A percentile compares a stretch with the other conserved stretches of the same genome.
Conservation (phyloP, 352 stramenopile species). For the Proteromonas lacertae region DNA sequence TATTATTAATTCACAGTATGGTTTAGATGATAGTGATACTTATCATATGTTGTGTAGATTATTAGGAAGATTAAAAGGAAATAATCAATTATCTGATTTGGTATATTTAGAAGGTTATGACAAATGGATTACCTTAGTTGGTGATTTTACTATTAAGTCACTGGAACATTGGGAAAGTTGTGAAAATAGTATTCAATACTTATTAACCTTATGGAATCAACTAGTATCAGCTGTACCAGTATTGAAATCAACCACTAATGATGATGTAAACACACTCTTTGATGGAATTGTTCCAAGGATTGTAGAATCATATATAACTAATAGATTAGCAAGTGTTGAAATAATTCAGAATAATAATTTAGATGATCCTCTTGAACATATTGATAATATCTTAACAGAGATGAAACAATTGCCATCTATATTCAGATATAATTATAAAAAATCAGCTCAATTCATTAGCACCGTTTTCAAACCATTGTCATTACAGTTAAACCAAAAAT, state of each 20-base stretch:
- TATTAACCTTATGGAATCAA: constrained; percentile 70
- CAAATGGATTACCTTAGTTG: constrained; percentile 77
- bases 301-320: constrained; percentile 75
- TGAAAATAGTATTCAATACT: constrained; percentile 70
- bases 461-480: constrained; percentile 68
- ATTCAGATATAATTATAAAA: constrained; percentile 73
- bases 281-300: constrained; percentile 23
- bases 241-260: constrained; percentile 15
- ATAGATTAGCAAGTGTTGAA: constrained; percentile 63
- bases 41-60: constrained; percentile 95
- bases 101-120: constrained; percentile 77
- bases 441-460: constrained; percentile 56
- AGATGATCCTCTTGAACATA: constrained; percentile 77
- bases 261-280: constrained; percentile 3
- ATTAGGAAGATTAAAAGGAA: constrained; percentile 73
- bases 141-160: constrained; percentile 75
- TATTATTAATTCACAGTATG: constrained; percentile 64
- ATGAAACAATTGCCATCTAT: constrained; percentile 77
- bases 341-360: constrained; percentile 57
- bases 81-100: constrained; percentile 84
- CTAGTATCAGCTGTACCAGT: constrained; percentile 67
- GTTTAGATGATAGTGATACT: constrained; percentile 86
- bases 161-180: constrained; percentile 58
- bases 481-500: constrained; percentile 51
- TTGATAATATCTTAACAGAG: constrained; percentile 64